Percentiles rank a stretch among this genome's conserved stretches.
Conservation (phyloP, 140 eudicot genomes). For the Oenanthe javanica region DNA sequence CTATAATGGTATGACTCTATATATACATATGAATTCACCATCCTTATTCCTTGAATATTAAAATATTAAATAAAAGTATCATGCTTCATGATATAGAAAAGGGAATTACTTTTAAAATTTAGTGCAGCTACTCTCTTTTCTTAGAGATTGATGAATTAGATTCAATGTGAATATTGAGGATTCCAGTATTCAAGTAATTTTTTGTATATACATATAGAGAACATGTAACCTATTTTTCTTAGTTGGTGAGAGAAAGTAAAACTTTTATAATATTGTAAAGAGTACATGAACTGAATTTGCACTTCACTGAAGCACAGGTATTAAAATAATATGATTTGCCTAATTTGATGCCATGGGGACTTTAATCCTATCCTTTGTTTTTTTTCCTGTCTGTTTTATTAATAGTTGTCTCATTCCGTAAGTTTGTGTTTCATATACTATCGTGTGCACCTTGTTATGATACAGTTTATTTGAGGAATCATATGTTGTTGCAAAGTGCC, state of each 20-base stretch:
- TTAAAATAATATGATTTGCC: background rate
- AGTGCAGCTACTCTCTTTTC: background rate
- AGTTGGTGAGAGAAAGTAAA: background rate
- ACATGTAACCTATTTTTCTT: background rate
- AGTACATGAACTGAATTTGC: background rate
- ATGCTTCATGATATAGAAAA: background rate
- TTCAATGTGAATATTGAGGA: background rate
- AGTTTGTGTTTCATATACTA: background rate
- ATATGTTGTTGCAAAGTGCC: background rate
- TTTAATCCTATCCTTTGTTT: background rate
- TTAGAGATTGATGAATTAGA: background rate
- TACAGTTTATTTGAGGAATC: background rate
- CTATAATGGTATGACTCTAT: conserved; percentile 43
- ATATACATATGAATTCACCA: background rate
- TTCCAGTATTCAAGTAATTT: background rate
- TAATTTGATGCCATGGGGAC: background rate
- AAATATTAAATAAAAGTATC: background rate
- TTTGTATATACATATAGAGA: background rate
- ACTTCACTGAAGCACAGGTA: background rate
- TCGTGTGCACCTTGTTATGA: background rate
- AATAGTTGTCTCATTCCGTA: background rate
- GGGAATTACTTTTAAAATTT: background rate
- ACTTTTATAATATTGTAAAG: background rate
- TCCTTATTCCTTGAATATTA: background rate
- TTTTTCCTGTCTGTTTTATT: background rate